Evolutionary conservation across 2,329 filamentous ascomycete genomes (phyloP).

Genomic region (Cladophialophora yegresii): DNA sequence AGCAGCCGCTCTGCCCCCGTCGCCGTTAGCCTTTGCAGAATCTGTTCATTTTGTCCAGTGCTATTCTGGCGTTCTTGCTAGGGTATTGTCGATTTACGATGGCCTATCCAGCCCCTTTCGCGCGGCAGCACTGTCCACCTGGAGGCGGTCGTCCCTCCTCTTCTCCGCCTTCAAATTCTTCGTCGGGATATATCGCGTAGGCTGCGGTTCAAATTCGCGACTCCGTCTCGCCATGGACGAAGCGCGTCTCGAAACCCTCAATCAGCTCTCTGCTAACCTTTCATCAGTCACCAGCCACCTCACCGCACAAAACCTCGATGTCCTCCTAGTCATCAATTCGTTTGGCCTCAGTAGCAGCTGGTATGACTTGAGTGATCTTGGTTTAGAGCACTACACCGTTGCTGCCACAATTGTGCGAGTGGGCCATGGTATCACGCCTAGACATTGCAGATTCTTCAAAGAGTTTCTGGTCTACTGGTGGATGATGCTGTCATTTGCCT

Average conservation of each 20-base stretch:
- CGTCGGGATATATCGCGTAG: not conserved
- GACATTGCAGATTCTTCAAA: slow-evolving; percentile 3
- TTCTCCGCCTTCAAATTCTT: slow-evolving; percentile 13
- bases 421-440: not conserved
- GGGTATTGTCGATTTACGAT: slow-evolving; percentile 14
- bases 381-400: slow-evolving; percentile 15
- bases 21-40: not conserved
- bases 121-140: slow-evolving; percentile 5
- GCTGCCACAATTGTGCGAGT: slow-evolving; percentile 4
- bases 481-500: slow-evolving; percentile 19
- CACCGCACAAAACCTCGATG: slow-evolving; percentile 1
- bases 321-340: slow-evolving; percentile 14
- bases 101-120: slow-evolving; percentile 9
- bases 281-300: not conserved
- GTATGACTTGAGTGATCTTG: slow-evolving; percentile 11
- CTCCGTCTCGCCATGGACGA: not conserved
- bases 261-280: slow-evolving; percentile 3
- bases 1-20: not conserved
- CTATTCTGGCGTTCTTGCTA: slow-evolving; percentile 4
- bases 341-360: slow-evolving; percentile 22
- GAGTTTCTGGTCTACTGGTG: slow-evolving; percentile 20
- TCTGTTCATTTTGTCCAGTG: not conserved
- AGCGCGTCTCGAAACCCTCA: slow-evolving; percentile 2
- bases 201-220: not conserved
- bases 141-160: slow-evolving; percentile 11